Evolutionary conservation across 208 protist genomes (phyloP), one percentile per base, ranked within the genome.

Genomic region (Acanthamoeba healyi): DNA sequence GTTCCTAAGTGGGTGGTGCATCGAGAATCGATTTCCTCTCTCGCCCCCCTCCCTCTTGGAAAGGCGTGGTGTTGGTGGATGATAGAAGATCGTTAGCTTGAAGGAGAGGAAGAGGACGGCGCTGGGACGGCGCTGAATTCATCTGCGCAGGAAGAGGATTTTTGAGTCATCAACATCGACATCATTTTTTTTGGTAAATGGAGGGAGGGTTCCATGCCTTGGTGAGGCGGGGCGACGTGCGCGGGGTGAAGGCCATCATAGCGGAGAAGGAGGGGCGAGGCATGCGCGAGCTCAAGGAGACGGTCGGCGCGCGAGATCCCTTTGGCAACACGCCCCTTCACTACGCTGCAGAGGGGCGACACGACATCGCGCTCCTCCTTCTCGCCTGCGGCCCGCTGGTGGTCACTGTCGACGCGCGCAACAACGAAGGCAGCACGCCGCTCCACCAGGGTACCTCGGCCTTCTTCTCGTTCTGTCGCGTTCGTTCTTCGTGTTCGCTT

Each of bases 401-500:
- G 6, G 72, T 51, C 22, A 51, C 9, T 26, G 26, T 42, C 24
- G 72, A 82, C 24, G 72, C 38, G 7, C 34, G 72, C n/a, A 51
- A 82, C 72, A 82, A 82, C 38, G 72, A 82, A 42, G 72, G 72
- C 72, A 54, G 72, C 72, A 82, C 72, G 38, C 72, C 72, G 6
- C 42, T 82, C 38, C 72, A 82, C 72, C 34, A 51, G 26, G 72
- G 38, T 15, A n/a, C n/a, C n/a, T n/a, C 9, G 10, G 10, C 49
- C 49, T 15, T 54, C 49, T 15, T 15, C 49, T 54, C 49, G 49
- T 15, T 54, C 49, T 70, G 61, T 70, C 61, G 61, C 15, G 9
- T 70, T 70, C 61, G 61, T 70, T 70, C 61, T 70, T 70, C 29
- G 6, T 26, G 9, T 70, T 70, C 61, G 61, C n/a, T 7, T 34